phyloP scores from a whole-genome alignment of 305 asterid species.

The Fraxinus sp. region DNA sequence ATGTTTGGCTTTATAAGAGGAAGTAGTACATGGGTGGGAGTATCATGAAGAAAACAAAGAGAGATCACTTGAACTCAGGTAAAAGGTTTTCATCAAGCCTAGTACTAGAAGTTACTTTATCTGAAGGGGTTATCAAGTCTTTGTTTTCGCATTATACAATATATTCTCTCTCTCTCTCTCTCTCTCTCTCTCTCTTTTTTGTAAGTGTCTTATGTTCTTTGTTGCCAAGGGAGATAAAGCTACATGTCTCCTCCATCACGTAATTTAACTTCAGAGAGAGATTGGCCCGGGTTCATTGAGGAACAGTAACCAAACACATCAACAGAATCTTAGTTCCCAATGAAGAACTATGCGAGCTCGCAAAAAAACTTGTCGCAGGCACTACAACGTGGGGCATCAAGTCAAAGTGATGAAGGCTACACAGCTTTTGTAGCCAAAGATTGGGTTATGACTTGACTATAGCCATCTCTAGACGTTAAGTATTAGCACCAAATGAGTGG shows the following conservation, averaged over 20 bases:
- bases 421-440: background rate
- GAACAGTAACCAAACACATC: background rate
- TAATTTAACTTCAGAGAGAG: background rate
- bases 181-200: background rate
- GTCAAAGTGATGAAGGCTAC: background rate
- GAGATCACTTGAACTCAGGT: background rate
- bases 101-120: background rate
- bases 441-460: constrained; percentile 1
- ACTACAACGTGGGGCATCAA: background rate
- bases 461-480: background rate
- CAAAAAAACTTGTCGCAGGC: background rate
- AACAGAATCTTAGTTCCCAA: background rate
- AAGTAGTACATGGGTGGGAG: background rate
- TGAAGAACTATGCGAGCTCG: background rate
- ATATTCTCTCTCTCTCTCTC: background rate
- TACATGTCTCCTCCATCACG: background rate
- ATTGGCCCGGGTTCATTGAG: background rate
- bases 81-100: background rate
- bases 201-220: background rate
- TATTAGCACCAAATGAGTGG: background rate
- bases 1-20: background rate
- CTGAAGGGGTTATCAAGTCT: background rate
- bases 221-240: background rate
- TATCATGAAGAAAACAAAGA: background rate
- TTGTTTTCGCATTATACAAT: background rate